phyloP scores from a whole-genome alignment of 2,329 filamentous ascomycete species.

The Aureobasidium leucospermi region DNA sequence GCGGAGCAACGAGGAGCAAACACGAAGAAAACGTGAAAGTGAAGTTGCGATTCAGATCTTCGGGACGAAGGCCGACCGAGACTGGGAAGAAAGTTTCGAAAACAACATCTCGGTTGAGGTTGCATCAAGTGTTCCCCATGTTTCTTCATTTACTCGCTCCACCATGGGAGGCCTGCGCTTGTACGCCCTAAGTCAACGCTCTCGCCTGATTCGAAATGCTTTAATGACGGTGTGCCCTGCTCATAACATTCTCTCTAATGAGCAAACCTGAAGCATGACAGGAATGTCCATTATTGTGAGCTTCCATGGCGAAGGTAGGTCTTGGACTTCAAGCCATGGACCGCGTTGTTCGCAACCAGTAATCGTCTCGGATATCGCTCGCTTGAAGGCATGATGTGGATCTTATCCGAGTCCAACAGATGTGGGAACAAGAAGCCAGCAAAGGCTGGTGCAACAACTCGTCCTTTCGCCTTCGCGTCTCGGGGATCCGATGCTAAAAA shows the following conservation, averaged over 20 bases:
- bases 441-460: neutral
- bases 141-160: neutral
- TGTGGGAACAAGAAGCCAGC: too few relatives aligned
- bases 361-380: neutral
- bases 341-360: neutral
- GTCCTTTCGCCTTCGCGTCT: neutral
- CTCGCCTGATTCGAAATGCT: neutral
- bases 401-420: neutral
- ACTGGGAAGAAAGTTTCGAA: neutral
- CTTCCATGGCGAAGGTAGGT: too few relatives aligned
- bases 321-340: too few relatives aligned
- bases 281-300: too few relatives aligned
- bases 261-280: too few relatives aligned
- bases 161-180: neutral
- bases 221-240: neutral
- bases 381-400: neutral
- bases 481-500: neutral
- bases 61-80: neutral
- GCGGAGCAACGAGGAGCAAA: neutral
- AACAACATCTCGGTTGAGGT: neutral
- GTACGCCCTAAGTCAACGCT: neutral
- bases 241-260: neutral
- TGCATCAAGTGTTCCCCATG: neutral
- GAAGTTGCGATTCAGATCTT: neutral
- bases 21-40: neutral